phyloP scores from a whole-genome alignment of 495 filamentous ascomycete species.

The Thozetella sp. region DNA sequence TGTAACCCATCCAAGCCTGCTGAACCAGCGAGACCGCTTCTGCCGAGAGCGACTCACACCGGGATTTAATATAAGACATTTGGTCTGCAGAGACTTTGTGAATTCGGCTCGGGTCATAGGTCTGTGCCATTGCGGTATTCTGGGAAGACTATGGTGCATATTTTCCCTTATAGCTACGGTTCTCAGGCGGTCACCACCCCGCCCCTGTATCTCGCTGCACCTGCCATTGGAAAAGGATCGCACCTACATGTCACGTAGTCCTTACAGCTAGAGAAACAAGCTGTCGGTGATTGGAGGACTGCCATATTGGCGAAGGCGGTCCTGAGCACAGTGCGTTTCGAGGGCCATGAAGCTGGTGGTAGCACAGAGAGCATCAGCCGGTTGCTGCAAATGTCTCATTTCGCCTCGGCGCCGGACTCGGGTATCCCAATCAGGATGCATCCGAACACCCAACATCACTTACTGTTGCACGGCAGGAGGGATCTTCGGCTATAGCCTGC shows the following conservation, averaged over 20 bases:
- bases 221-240: background rate
- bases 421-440: too few relatives aligned
- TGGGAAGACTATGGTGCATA: background rate
- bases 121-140: background rate
- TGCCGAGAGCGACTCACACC: background rate
- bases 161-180: background rate
- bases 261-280: background rate
- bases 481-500: background rate
- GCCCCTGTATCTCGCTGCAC: background rate
- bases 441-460: too few relatives aligned
- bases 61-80: background rate
- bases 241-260: background rate
- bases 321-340: background rate
- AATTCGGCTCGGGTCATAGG: background rate
- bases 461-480: background rate
- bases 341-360: too few relatives aligned
- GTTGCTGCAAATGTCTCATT: background rate
- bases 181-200: background rate
- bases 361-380: background rate
- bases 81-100: background rate
- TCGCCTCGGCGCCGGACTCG: too few relatives aligned
- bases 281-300: background rate
- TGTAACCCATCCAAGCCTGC: background rate
- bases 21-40: background rate
- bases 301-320: background rate